These are phyloP conservation scores for Dryas alaskensis DNA, from an alignment of 306 rosid genomes.

Conservation along the genomic window DNA sequence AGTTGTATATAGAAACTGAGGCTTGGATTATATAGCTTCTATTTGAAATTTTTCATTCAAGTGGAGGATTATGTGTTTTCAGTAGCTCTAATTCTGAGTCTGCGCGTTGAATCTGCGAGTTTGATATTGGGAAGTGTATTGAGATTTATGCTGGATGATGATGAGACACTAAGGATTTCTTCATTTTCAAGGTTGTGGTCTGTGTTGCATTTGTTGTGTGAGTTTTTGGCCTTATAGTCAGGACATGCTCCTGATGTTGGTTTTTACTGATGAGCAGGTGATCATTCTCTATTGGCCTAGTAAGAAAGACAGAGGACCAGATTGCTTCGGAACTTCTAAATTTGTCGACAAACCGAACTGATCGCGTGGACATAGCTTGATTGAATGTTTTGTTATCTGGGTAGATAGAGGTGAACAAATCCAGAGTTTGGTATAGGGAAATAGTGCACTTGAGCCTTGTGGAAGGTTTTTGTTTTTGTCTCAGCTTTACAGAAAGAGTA, in stretches of 20 bases:
- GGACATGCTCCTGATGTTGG: constrained; percentile 24
- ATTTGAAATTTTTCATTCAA: background rate
- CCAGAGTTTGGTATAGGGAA: background rate
- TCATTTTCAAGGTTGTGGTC: constrained; percentile 14
- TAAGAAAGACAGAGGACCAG: constrained; percentile 19
- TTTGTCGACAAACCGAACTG: constrained; percentile 1
- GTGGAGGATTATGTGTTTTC: constrained; percentile 5
- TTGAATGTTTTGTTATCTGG: background rate
- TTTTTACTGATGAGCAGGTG: constrained; percentile 28
- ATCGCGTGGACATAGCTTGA: background rate
- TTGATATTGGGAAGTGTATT: background rate
- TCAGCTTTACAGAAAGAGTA: background rate
- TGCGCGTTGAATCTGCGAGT: background rate
- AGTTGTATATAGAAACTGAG: constrained; percentile 11
- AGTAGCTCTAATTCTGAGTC: constrained; percentile 5
- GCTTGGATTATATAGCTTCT: background rate
- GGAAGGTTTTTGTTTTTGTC: background rate
- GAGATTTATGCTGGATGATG: background rate
- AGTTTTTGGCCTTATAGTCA: constrained; percentile 15
- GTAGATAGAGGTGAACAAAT: background rate
- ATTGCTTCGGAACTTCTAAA: constrained; percentile 14
- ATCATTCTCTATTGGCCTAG: constrained; percentile 20
- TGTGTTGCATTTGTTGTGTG: constrained; percentile 20
- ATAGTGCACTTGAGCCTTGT: constrained; percentile 3
- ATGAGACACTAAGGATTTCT: background rate